Conservation (phyloP, 257 asterid genomes). For the Primulina tabacum region DNA sequence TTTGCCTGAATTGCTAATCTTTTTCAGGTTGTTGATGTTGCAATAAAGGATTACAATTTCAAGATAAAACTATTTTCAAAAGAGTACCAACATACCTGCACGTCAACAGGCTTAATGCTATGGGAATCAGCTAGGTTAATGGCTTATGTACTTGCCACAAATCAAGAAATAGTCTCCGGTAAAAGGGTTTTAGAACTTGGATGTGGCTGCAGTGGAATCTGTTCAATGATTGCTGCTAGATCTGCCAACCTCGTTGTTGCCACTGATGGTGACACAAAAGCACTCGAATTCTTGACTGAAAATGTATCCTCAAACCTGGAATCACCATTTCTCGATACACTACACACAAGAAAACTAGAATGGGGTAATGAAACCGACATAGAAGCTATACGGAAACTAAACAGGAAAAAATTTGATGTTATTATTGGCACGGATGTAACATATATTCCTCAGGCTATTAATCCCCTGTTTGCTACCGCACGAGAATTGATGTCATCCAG, state of each 20-base stretch:
- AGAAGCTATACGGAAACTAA: constrained; percentile 43
- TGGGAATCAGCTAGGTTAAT: constrained; percentile 94
- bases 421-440: constrained; percentile 89
- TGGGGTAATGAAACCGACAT: constrained; percentile 77
- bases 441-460: constrained; percentile 55
- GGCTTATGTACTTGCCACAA: constrained; percentile 75
- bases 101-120: constrained; percentile 90
- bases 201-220: constrained; percentile 77
- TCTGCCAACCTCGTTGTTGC: constrained; percentile 73
- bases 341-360: constrained; percentile 46
- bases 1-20: constrained; percentile 11
- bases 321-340: constrained; percentile 30
- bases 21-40: constrained; percentile 51
- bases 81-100: constrained; percentile 90
- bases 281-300: constrained; percentile 53
- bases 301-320: constrained; percentile 59
- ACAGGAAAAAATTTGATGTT: constrained; percentile 60
- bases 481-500: constrained; percentile 46
- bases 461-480: constrained; percentile 76
- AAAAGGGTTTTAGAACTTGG: constrained; percentile 84
- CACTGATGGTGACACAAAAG: constrained; percentile 84
- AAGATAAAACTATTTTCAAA: constrained; percentile 68
- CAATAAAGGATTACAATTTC: constrained; percentile 46
- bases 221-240: constrained; percentile 77
- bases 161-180: constrained; percentile 51